phyloP scores from a whole-genome alignment of 495 filamentous ascomycete genomes.

The Copromyces sp. region DNA sequence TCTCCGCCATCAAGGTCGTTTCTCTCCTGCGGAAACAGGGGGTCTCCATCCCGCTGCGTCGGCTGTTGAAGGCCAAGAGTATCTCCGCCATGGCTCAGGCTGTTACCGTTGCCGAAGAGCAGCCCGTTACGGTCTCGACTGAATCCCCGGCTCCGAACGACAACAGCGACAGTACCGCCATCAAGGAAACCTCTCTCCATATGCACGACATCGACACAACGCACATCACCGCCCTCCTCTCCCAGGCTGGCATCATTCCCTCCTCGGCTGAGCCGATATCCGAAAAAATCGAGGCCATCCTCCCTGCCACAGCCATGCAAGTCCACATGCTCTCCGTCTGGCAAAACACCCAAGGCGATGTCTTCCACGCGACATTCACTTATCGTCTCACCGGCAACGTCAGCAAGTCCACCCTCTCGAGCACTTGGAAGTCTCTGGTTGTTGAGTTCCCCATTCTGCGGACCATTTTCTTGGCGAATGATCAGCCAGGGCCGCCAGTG shows the following conservation, averaged over 20 bases:
- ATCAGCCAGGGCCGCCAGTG: conserved; percentile 33
- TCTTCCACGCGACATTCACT: conserved; percentile 55
- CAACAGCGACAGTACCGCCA: rapidly evolving
- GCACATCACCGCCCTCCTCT: not conserved
- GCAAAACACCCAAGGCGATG: conserved; percentile 48
- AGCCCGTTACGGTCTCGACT: not conserved
- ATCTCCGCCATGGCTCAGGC: conserved; percentile 42
- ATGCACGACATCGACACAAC: not conserved
- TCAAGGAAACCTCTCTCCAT: not conserved
- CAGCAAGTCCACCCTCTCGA: conserved; percentile 23
- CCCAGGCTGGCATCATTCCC: not conserved
- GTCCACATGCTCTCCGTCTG: conserved; percentile 59
- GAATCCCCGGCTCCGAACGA: not conserved
- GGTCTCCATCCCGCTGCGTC: conserved; percentile 49
- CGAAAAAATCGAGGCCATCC: conserved; percentile 35
- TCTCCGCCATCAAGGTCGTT: conserved; percentile 70
- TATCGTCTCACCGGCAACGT: conserved; percentile 34
- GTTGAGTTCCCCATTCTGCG: conserved; percentile 48
- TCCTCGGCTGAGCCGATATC: not conserved
- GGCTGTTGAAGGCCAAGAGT: conserved; percentile 55
- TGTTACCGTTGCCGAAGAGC: not conserved
- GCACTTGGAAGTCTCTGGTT: conserved; percentile 49
- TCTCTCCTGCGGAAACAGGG: conserved; percentile 51
- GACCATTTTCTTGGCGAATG: conserved; percentile 47
- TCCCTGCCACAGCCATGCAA: conserved; percentile 62